phyloP scores from a whole-genome alignment of 768 basidiomycete species.

The Russula emetica region DNA sequence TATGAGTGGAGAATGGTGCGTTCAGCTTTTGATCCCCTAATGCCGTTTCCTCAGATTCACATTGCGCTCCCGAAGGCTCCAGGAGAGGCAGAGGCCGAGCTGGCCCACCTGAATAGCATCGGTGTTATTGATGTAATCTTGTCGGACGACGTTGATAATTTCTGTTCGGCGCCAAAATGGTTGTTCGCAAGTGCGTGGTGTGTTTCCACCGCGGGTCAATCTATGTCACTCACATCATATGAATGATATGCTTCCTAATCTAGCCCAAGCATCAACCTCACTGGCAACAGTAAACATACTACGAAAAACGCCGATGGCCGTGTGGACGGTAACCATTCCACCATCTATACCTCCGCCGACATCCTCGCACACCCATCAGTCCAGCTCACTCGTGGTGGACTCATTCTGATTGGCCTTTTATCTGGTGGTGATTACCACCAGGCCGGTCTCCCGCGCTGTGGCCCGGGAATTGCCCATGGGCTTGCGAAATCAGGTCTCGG shows the following conservation, averaged over 20 bases:
- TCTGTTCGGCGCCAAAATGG: conserved; percentile 77
- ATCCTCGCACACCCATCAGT: conserved; percentile 46
- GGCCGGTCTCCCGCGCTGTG: conserved; percentile 63
- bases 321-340: conserved; percentile 67
- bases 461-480: conserved; percentile 65
- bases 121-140: conserved; percentile 85
- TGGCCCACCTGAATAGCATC: conserved; percentile 78
- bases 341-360: conserved; percentile 39
- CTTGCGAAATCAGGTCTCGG: conserved; percentile 82
- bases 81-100: conserved; percentile 91
- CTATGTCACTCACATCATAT: background rate
- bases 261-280: conserved; percentile 67
- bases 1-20: conserved; percentile 70
- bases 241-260: conserved; percentile 5
- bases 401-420: conserved; percentile 78
- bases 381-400: conserved; percentile 55
- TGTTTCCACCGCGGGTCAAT: background rate
- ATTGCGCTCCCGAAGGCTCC: conserved; percentile 61
- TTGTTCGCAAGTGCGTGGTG: conserved; percentile 72
- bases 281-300: conserved; percentile 64
- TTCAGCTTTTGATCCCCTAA: conserved; percentile 6
- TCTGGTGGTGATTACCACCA: conserved; percentile 90
- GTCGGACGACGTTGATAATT: conserved; percentile 91
- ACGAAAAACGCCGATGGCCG: conserved; percentile 61
- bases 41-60: conserved; percentile 29